Evolutionary conservation across 2,329 filamentous ascomycete species (phyloP).

Genomic region (Magnaporthiopsis poae): DNA sequence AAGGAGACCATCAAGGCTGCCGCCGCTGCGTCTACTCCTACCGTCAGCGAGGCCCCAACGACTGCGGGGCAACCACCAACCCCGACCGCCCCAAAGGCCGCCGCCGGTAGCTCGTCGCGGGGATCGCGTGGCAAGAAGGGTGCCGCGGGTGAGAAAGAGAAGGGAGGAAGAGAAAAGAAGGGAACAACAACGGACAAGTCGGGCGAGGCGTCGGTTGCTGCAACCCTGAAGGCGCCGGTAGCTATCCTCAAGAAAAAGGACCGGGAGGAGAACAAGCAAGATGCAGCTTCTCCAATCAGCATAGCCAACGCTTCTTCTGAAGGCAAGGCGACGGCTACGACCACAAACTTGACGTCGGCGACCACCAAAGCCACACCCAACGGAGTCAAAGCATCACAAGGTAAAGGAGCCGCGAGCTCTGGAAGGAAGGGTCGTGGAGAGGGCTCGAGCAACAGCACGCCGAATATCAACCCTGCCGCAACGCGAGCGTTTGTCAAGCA

Average conservation of each 20-base stretch:
- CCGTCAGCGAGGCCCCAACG: not conserved
- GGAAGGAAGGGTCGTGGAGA: constrained; percentile 12
- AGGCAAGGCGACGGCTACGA: not conserved
- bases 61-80: constrained; percentile 10
- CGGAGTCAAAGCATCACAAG: constrained; percentile 18
- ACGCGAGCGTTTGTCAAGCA: constrained; percentile 71
- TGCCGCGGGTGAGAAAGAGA: constrained; percentile 12
- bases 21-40: not conserved
- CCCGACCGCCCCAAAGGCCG: constrained; percentile 22
- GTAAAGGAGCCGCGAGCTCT: constrained; percentile 8
- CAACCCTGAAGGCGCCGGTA: constrained; percentile 22
- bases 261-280: constrained; percentile 2
- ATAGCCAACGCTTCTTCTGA: too few species aligned
- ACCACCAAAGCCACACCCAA: constrained; percentile 17
- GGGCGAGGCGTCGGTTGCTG: constrained; percentile 16
- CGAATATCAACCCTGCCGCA: constrained; percentile 30
- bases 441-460: constrained; percentile 14
- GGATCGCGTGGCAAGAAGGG: constrained; percentile 16
- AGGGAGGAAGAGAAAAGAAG: constrained; percentile 18
- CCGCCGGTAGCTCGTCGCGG: constrained; percentile 12
- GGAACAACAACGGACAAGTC: constrained; percentile 15
- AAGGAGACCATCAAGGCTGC: not conserved
- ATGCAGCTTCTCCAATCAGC: not conserved
- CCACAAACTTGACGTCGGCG: constrained; percentile 12
- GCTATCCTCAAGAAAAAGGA: constrained; percentile 31